A percentile compares a stretch with the other conserved stretches of the same genome.
These are phyloP conservation scores for Psilocybe mexicana DNA, from an alignment of 1,284 basidiomycete genomes.

Conservation along the genomic window DNA sequence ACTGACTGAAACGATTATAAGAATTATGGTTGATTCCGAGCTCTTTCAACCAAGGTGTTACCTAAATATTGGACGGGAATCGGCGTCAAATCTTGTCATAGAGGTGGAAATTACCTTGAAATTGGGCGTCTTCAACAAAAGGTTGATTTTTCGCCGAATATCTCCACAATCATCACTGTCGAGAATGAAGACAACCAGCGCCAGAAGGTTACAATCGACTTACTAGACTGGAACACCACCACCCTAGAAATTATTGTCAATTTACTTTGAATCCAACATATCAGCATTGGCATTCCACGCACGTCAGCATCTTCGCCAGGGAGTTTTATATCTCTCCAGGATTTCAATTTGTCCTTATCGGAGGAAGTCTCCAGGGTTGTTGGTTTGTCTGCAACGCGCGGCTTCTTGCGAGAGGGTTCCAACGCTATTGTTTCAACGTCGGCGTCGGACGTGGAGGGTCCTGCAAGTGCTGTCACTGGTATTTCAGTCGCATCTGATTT, in stretches of 20 bases:
- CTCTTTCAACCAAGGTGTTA: conserved; percentile 47
- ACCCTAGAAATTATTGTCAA: background rate
- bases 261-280: background rate
- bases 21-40: conserved; percentile 51
- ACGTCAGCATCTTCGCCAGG: conserved; percentile 28
- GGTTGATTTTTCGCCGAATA: conserved; percentile 46
- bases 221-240: conserved; percentile 17
- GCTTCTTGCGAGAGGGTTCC: conserved; percentile 24
- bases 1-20: conserved; percentile 46
- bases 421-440: conserved; percentile 7
- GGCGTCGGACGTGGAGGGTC: background rate
- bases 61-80: conserved; percentile 23
- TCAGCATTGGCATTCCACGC: background rate
- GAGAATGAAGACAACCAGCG: background rate
- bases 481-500: conserved; percentile 28
- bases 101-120: conserved; percentile 37
- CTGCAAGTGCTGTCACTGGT: conserved; percentile 1
- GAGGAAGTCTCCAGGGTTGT: conserved; percentile 8
- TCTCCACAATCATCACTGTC: conserved; percentile 49
- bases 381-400: conserved; percentile 18
- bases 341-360: conserved; percentile 12
- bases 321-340: conserved; percentile 29
- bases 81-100: background rate
- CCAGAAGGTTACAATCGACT: background rate
- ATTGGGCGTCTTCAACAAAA: conserved; percentile 40